Conservation (phyloP, 495 filamentous ascomycete genomes). For the Aspergillus carlsbadensis region DNA sequence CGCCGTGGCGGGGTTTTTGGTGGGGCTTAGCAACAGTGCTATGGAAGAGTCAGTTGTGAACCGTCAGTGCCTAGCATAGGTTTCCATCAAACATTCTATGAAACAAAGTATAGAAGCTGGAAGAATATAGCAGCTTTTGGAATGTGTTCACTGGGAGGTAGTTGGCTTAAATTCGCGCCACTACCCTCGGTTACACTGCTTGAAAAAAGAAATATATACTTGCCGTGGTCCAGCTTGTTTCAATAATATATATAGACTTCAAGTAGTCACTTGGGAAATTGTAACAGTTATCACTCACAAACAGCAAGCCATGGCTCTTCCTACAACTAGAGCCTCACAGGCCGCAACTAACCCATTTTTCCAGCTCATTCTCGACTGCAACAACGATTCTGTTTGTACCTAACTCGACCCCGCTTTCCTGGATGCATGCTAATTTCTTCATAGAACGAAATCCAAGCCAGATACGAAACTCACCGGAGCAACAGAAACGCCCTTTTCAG, state of each 20-base stretch:
- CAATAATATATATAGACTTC: conserved; percentile 1
- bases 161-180: background rate
- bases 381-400: conserved; percentile 53
- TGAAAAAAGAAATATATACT: conserved; percentile 4
- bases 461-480: conserved; percentile 70
- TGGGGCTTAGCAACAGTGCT: conserved; percentile 15
- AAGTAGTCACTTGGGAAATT: no score
- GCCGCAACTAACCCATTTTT: conserved; percentile 68
- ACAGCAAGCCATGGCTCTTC: background rate
- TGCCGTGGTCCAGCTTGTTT: background rate
- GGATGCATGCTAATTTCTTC: background rate
- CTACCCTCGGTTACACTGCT: background rate
- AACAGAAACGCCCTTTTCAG: conserved; percentile 71
- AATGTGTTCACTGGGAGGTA: background rate
- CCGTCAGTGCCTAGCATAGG: conserved; percentile 11
- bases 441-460: conserved; percentile 67
- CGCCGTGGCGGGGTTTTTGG: conserved; percentile 19
- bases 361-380: conserved; percentile 62
- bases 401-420: background rate
- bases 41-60: background rate
- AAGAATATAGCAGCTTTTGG: background rate
- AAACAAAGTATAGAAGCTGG: background rate
- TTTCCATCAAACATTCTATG: background rate
- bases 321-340: background rate
- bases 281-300: background rate